Evolutionary conservation across 306 rosid genomes (phyloP).

Genomic region (Pterocarpus macrocarpus): DNA sequence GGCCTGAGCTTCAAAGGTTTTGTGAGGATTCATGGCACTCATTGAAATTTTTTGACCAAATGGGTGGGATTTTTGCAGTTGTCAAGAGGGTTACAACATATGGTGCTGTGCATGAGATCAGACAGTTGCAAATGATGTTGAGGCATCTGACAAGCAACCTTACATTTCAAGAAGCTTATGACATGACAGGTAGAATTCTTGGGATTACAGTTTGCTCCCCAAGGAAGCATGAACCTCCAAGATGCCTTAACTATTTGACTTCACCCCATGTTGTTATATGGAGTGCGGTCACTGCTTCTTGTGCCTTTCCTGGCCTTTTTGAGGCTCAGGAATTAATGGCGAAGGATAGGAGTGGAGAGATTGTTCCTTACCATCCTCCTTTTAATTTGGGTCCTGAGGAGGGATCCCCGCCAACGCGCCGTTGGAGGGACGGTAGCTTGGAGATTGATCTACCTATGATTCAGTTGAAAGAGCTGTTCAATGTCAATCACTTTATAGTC

Average conservation of each 20-base stretch:
- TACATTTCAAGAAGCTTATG: slow-evolving; percentile 98
- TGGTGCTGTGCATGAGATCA: slow-evolving; percentile 95
- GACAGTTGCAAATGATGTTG: slow-evolving; percentile 90
- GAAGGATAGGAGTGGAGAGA: slow-evolving; percentile 92
- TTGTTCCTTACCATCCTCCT: slow-evolving; percentile 96
- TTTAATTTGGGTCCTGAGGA: slow-evolving; percentile 92
- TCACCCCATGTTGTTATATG: slow-evolving; percentile 98
- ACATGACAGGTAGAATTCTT: slow-evolving; percentile 95
- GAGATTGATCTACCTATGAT: slow-evolving; percentile 99
- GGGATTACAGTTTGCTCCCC: slow-evolving; percentile 99
- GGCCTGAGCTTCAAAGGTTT: slow-evolving; percentile 97
- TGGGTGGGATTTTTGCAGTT: slow-evolving; percentile 92
- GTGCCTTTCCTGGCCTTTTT: slow-evolving; percentile 98
- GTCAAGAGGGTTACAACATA: slow-evolving; percentile 84
- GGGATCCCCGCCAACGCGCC: slow-evolving; percentile 75
- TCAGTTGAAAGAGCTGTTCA: slow-evolving; percentile 92
- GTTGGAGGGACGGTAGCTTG: slow-evolving; percentile 98
- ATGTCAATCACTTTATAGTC: slow-evolving; percentile 95
- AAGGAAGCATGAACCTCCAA: slow-evolving; percentile 96
- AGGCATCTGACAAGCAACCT: slow-evolving; percentile 91
- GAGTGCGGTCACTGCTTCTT: slow-evolving; percentile 99
- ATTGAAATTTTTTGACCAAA: slow-evolving; percentile 85
- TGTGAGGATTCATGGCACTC: slow-evolving; percentile 93
- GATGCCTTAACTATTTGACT: slow-evolving; percentile 98
- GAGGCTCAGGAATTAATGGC: slow-evolving; percentile 99